phyloP scores from a whole-genome alignment of 495 filamentous ascomycete genomes.

The Jackrogersella multiformis region DNA sequence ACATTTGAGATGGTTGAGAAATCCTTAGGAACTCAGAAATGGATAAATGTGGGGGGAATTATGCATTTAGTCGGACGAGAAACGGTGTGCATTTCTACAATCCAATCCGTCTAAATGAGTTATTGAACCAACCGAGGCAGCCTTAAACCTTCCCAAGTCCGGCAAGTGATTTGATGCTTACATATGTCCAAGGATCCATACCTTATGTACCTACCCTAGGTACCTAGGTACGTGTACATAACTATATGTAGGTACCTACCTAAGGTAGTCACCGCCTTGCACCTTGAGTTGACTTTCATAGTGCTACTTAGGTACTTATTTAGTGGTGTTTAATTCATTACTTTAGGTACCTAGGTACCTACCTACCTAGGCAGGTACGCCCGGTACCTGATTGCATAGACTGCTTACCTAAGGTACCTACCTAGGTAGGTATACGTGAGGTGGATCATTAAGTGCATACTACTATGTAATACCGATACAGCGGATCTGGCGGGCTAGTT shows the following conservation, averaged over 20 bases:
- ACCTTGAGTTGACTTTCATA: background rate
- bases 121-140: slow-evolving; percentile 27
- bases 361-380: too few species aligned
- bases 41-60: background rate
- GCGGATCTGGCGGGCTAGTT: background rate
- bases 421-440: slow-evolving; percentile 16
- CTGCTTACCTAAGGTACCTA: slow-evolving; percentile 25
- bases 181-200: background rate
- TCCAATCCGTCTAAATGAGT: slow-evolving; percentile 17
- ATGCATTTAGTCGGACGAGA: slow-evolving; percentile 17
- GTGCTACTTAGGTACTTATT: too few species aligned
- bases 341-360: too few species aligned
- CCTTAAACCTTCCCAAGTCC: slow-evolving; percentile 16
- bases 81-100: slow-evolving; percentile 33
- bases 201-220: background rate
- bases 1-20: background rate
- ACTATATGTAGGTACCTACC: too few species aligned
- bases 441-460: slow-evolving; percentile 10
- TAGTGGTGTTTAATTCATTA: too few species aligned
- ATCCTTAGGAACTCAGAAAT: too few species aligned
- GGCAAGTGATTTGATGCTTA: background rate
- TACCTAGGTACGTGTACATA: background rate
- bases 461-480: slow-evolving; percentile 7
- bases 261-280: background rate
- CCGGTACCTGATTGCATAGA: background rate